A percentile compares a stretch with the other conserved stretches of the same genome.
Evolutionary conservation across 73 alveolate genomes (phyloP).

Genomic region (Halteria grandinella): DNA sequence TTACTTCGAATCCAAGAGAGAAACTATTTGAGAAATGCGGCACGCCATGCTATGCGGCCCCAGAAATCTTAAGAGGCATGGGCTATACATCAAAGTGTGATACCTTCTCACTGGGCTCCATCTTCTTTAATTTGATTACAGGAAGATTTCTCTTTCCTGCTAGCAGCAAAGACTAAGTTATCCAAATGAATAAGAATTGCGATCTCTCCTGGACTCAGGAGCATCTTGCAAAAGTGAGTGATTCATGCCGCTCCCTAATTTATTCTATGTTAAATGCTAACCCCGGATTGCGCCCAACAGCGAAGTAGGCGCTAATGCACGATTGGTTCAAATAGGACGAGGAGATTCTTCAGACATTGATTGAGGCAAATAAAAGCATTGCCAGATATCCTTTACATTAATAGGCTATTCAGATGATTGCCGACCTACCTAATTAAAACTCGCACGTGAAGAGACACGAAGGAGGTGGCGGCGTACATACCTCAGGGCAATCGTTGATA

Average conservation of each 20-base stretch:
- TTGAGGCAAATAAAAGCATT: no score
- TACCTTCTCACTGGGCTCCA: conserved; percentile 30
- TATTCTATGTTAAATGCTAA: not conserved
- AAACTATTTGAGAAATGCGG: conserved; percentile 46
- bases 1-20: not conserved
- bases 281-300: conserved; percentile 1
- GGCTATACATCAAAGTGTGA: conserved; percentile 42
- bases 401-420: no score
- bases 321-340: no score
- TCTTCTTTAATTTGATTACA: conserved; percentile 22
- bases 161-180: not conserved
- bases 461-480: no score
- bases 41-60: conserved; percentile 71
- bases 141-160: conserved; percentile 29
- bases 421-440: no score
- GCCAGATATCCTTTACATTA: no score
- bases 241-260: not conserved
- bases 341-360: no score
- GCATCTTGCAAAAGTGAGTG: not conserved
- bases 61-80: conserved; percentile 49
- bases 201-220: not conserved
- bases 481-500: no score
- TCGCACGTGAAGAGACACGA: no score
- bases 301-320: conserved; percentile 35
- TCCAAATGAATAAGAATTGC: not conserved